Evolutionary conservation across 139 green algal species (phyloP).

Genomic region (Microglena sp.): DNA sequence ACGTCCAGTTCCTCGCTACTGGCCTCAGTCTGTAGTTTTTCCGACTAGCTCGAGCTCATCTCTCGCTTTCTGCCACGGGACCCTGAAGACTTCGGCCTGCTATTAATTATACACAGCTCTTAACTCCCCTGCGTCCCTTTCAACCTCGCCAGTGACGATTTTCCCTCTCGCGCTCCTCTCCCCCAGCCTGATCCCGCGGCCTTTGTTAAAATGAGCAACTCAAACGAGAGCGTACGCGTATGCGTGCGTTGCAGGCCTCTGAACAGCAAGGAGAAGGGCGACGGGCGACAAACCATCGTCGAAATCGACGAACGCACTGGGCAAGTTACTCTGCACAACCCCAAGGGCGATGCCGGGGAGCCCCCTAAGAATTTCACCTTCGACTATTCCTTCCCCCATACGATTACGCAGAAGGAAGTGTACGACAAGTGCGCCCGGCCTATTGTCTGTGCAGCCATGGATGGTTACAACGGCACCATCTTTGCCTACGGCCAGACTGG

Average conservation of each 20-base stretch:
- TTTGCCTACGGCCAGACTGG: slow-evolving; percentile 71
- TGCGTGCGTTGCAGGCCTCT: slow-evolving; percentile 70
- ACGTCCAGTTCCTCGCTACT: too few relatives aligned
- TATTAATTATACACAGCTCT: too few relatives aligned
- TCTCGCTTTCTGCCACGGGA: too few relatives aligned
- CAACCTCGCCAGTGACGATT: too few relatives aligned
- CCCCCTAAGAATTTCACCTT: slow-evolving; percentile 61
- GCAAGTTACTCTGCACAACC: slow-evolving; percentile 44
- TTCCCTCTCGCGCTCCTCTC: too few relatives aligned
- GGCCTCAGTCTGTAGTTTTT: too few relatives aligned
- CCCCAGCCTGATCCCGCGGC: too few relatives aligned
- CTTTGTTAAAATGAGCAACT: neutral
- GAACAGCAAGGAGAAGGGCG: slow-evolving; percentile 55
- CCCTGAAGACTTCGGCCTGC: too few relatives aligned
- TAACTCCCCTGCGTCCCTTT: too few relatives aligned
- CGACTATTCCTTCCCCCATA: slow-evolving; percentile 66
- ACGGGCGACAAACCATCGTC: slow-evolving; percentile 53
- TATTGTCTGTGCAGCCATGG: slow-evolving; percentile 66
- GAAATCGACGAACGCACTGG: slow-evolving; percentile 47
- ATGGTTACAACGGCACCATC: slow-evolving; percentile 83
- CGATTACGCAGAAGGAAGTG: slow-evolving; percentile 49
- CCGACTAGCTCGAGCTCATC: too few relatives aligned
- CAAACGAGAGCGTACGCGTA: slow-evolving; percentile 58
- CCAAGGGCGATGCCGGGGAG: slow-evolving; percentile 28
- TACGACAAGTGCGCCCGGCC: slow-evolving; percentile 53